These are phyloP conservation scores for Penicillium dipodomyicola DNA, from an alignment of 495 filamentous ascomycete genomes.

Conservation along the genomic window DNA sequence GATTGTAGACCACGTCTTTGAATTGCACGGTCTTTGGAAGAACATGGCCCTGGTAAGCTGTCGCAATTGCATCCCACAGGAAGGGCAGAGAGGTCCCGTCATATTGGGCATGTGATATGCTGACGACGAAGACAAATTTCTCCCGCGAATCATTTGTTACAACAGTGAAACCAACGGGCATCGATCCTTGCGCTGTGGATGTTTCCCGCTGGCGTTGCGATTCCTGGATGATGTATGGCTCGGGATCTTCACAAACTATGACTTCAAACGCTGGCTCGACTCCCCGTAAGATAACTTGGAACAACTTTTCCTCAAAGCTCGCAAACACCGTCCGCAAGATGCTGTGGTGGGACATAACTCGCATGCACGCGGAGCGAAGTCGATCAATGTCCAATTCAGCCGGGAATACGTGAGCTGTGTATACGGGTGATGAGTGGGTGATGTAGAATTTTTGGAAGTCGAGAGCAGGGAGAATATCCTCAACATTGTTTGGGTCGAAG, in stretches of 20 bases:
- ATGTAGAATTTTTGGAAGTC: constrained; percentile 19
- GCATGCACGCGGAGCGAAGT: constrained; percentile 5
- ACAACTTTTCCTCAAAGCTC: not conserved
- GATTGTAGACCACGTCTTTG: constrained; percentile 50
- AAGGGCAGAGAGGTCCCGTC: constrained; percentile 58
- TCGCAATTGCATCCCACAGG: constrained; percentile 44
- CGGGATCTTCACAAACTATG: not conserved
- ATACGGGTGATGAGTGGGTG: constrained; percentile 18
- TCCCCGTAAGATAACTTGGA: not conserved
- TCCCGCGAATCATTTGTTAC: not conserved
- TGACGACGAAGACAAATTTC: constrained; percentile 39
- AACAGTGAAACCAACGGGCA: not conserved
- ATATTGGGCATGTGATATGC: constrained; percentile 64
- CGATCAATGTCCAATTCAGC: constrained; percentile 4
- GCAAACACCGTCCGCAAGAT: not conserved
- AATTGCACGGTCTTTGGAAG: constrained; percentile 42
- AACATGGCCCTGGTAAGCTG: constrained; percentile 36
- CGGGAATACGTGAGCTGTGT: constrained; percentile 3
- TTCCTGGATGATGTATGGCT: not conserved
- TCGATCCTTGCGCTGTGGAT: not conserved
- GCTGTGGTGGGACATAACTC: not conserved
- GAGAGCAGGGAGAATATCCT: constrained; percentile 19
- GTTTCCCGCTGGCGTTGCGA: not conserved
- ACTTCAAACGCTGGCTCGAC: not conserved
- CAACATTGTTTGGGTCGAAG: constrained; percentile 6